phyloP scores from a whole-genome alignment of 2,329 filamentous ascomycete genomes.

The Cryphonectria naterciae region DNA sequence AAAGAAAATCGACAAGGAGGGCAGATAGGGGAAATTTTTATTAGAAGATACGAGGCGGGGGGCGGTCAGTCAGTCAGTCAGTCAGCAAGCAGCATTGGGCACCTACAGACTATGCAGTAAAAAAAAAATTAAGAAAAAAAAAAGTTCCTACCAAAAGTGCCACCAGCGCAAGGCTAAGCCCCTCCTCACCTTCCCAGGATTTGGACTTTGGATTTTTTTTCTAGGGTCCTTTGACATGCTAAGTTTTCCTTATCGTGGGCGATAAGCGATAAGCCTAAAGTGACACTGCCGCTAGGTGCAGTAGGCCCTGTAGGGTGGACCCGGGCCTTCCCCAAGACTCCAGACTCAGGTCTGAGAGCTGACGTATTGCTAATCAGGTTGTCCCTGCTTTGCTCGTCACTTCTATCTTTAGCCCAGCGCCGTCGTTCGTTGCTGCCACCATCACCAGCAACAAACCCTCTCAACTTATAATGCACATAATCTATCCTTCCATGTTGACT shows the following conservation, averaged over 20 bases:
- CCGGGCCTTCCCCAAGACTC: neutral
- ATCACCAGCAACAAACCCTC: neutral
- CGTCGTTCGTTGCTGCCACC: neutral
- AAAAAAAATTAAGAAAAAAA: neutral
- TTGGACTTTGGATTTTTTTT: slow-evolving; percentile 5
- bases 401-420: neutral
- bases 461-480: too few relatives aligned
- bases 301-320: neutral
- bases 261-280: slow-evolving; percentile 3
- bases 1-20: slow-evolving; percentile 4
- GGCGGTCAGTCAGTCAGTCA: slow-evolving; percentile 5
- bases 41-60: neutral
- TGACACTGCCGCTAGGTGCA: neutral
- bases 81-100: slow-evolving; percentile 10
- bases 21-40: slow-evolving; percentile 3
- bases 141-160: neutral
- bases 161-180: neutral
- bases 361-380: slow-evolving; percentile 16
- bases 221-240: neutral
- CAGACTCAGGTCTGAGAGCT: neutral
- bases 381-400: neutral
- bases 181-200: slow-evolving; percentile 6
- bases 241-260: neutral
- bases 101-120: neutral
- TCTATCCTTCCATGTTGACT: too few relatives aligned